Conservation (phyloP, 352 stramenopile genomes). For the Phytopythium litorale region DNA sequence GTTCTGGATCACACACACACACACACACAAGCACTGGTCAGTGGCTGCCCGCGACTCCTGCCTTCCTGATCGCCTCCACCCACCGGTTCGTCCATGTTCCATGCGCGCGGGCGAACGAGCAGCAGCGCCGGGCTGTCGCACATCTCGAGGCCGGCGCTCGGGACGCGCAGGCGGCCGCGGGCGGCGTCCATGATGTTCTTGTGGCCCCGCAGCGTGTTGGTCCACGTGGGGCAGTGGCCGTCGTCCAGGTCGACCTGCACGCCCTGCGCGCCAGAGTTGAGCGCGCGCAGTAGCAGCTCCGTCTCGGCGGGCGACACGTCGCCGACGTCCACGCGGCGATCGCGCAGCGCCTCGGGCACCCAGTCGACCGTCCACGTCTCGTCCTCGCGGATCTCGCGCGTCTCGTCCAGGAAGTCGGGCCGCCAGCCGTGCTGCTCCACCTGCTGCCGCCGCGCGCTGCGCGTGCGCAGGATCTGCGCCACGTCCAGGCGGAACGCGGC, state of each 20-base stretch:
- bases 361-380: slow-evolving; percentile 51
- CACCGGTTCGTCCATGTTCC: slow-evolving; percentile 94
- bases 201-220: slow-evolving; percentile 89
- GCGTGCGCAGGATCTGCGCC: slow-evolving; percentile 47
- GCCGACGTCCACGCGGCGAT: slow-evolving; percentile 94
- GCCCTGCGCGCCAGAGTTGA: slow-evolving; percentile 92
- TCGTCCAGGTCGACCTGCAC: slow-evolving; percentile 84
- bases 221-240: slow-evolving; percentile 89
- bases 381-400: slow-evolving; percentile 61
- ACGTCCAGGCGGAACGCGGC: slow-evolving; percentile 67
- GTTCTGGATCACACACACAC: slow-evolving; percentile 35
- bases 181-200: slow-evolving; percentile 91
- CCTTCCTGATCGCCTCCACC: background rate
- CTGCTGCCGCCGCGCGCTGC: slow-evolving; percentile 44
- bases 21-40: no score
- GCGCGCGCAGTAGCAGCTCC: slow-evolving; percentile 90
- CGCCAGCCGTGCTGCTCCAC: slow-evolving; percentile 65
- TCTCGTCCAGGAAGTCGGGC: slow-evolving; percentile 83
- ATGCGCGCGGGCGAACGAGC: slow-evolving; percentile 91
- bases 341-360: slow-evolving; percentile 65
- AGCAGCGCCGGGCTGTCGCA: slow-evolving; percentile 64
- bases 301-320: slow-evolving; percentile 84
- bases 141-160: slow-evolving; percentile 19
- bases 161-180: slow-evolving; percentile 41
- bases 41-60: no score